phyloP scores from a whole-genome alignment of 2,329 filamentous ascomycete species.

The Colletotrichum simmondsii region DNA sequence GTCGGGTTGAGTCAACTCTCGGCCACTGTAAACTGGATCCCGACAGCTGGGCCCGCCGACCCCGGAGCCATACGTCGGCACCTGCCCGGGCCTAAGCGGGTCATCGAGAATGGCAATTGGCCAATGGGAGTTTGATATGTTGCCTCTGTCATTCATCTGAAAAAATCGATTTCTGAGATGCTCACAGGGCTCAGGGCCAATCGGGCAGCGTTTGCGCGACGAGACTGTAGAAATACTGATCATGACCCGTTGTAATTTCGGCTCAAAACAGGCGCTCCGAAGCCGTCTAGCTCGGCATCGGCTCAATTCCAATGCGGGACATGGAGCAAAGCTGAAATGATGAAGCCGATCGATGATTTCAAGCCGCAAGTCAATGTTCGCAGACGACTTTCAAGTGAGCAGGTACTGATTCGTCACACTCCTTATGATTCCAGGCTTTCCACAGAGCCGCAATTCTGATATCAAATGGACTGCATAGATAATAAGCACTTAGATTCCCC shows the following conservation, averaged over 20 bases:
- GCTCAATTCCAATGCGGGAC: neutral
- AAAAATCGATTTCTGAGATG: neutral
- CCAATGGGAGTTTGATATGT: neutral
- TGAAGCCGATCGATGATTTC: neutral
- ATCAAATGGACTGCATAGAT: neutral
- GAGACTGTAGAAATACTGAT: neutral
- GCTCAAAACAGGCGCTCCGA: neutral
- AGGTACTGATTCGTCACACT: neutral
- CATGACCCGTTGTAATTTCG: neutral
- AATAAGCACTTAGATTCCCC: neutral
- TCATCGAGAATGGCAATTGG: neutral
- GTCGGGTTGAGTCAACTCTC: conserved; percentile 13
- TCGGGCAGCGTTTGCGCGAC: rapidly evolving
- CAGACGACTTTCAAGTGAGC: neutral
- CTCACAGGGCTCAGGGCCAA: neutral
- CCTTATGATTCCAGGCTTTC: neutral
- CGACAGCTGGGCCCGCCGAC: conserved; percentile 1
- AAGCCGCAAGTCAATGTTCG: neutral
- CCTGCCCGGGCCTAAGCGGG: neutral
- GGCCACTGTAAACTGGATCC: conserved; percentile 4
- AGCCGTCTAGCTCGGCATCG: conserved; percentile 8
- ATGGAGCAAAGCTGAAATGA: neutral
- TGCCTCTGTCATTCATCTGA: neutral
- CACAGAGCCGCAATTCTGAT: neutral
- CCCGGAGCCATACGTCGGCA: conserved; percentile 10